A percentile compares a stretch with the other conserved stretches of the same genome.
phyloP scores from a whole-genome alignment of 495 filamentous ascomycete species.

The Xylaria castorea region DNA sequence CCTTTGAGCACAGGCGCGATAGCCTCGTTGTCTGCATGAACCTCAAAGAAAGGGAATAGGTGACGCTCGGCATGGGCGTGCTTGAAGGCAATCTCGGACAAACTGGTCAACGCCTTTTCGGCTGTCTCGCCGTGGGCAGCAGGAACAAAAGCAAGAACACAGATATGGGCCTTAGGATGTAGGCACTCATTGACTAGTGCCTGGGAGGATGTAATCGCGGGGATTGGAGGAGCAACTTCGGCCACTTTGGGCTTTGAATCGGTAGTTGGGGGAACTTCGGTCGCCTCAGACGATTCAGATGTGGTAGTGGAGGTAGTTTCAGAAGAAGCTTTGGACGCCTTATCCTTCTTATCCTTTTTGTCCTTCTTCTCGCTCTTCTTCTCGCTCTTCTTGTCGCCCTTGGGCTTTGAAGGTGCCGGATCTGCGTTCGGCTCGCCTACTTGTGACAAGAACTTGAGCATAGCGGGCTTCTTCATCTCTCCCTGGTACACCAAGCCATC shows the following conservation, averaged over 20 bases:
- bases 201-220: slow-evolving; percentile 57
- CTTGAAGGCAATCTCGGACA: slow-evolving; percentile 80
- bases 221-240: slow-evolving; percentile 62
- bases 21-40: slow-evolving; percentile 68
- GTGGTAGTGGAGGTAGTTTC: slow-evolving; percentile 46
- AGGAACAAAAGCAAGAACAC: slow-evolving; percentile 82
- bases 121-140: slow-evolving; percentile 57
- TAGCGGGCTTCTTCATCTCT: slow-evolving; percentile 82
- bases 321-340: slow-evolving; percentile 52
- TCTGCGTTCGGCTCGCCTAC: slow-evolving; percentile 76
- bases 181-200: slow-evolving; percentile 75
- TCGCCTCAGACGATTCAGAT: slow-evolving; percentile 47
- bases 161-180: slow-evolving; percentile 76
- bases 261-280: slow-evolving; percentile 51
- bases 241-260: slow-evolving; percentile 49
- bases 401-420: slow-evolving; percentile 62
- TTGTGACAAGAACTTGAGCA: slow-evolving; percentile 84
- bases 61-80: slow-evolving; percentile 66
- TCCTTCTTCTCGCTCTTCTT: slow-evolving; percentile 60
- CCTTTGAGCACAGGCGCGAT: slow-evolving; percentile 61
- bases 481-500: slow-evolving; percentile 79
- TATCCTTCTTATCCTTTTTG: slow-evolving; percentile 55
- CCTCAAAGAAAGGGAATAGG: slow-evolving; percentile 82
- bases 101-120: slow-evolving; percentile 64
- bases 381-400: slow-evolving; percentile 56